These are phyloP conservation scores for Gloeophyllum trabeum DNA, from an alignment of 768 basidiomycete genomes.

Conservation along the genomic window DNA sequence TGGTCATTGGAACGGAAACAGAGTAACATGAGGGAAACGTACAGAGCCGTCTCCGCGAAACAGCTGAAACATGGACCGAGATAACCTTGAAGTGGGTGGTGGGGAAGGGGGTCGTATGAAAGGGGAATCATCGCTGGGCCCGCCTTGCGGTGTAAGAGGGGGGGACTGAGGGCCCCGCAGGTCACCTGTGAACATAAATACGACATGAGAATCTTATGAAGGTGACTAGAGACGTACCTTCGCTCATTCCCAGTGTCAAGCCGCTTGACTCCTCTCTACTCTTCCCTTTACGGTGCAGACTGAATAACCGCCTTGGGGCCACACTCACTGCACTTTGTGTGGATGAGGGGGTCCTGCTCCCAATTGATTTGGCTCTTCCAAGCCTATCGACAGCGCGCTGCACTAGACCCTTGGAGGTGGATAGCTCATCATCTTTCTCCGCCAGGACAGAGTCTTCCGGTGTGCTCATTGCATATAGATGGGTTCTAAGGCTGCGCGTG, in stretches of 20 bases:
- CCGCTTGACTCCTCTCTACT: conserved; percentile 29
- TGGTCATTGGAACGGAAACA: no score
- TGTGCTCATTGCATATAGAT: no score
- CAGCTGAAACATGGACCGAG: conserved; percentile 34
- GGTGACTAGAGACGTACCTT: no score
- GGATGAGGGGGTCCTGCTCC: conserved; percentile 9
- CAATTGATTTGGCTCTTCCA: conserved; percentile 32
- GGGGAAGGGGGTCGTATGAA: conserved; percentile 20
- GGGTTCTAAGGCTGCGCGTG: no score
- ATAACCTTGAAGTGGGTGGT: conserved; percentile 37
- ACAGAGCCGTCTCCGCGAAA: conserved; percentile 69
- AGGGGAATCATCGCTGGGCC: not conserved
- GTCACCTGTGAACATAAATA: no score
- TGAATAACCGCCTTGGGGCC: conserved; percentile 40
- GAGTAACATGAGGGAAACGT: conserved; percentile 16
- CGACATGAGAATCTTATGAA: no score
- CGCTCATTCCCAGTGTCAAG: conserved; percentile 15
- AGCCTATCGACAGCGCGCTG: conserved; percentile 31
- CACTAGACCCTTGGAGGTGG: not conserved
- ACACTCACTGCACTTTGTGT: conserved; percentile 20
- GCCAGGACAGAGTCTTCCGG: not conserved
- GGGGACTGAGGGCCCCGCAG: no score
- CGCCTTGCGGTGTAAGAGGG: no score
- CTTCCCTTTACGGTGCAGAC: conserved; percentile 41
- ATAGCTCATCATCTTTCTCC: not conserved